Evolutionary conservation across 1,139 yeast species (phyloP).

Genomic region (Yamadazyma diddensiae): DNA sequence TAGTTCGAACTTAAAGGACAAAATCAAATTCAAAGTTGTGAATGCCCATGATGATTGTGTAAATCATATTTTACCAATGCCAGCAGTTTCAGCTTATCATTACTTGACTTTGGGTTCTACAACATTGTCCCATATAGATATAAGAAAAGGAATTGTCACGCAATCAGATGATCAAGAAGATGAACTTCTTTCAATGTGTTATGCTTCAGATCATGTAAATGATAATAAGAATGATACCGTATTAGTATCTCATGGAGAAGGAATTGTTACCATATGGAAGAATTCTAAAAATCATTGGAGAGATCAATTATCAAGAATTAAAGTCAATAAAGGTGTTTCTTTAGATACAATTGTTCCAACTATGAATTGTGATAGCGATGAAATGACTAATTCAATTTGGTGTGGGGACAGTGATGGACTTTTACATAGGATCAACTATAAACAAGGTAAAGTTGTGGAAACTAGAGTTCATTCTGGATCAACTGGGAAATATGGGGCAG

Average conservation of each 20-base stretch:
- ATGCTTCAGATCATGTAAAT: conserved; percentile 45
- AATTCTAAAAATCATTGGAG: conserved; percentile 60
- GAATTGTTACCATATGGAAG: conserved; percentile 90
- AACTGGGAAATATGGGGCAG: conserved; percentile 38
- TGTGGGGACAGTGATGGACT: conserved; percentile 88
- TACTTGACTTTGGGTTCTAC: conserved; percentile 82
- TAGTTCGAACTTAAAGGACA: conserved; percentile 40
- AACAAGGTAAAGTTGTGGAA: conserved; percentile 62
- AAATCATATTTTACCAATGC: conserved; percentile 67
- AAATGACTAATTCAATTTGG: conserved; percentile 57
- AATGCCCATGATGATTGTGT: conserved; percentile 73
- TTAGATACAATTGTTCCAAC: conserved; percentile 77
- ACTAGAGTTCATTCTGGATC: conserved; percentile 60
- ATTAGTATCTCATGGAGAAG: conserved; percentile 83
- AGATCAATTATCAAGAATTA: conserved; percentile 82
- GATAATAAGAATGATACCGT: conserved; percentile 61
- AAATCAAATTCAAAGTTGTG: conserved; percentile 40
- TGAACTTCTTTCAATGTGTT: conserved; percentile 75
- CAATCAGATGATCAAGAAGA: conserved; percentile 91
- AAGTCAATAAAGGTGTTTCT: conserved; percentile 67
- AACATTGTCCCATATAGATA: conserved; percentile 74
- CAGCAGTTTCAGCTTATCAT: conserved; percentile 73
- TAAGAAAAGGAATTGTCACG: conserved; percentile 62
- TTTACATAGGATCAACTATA: conserved; percentile 64
- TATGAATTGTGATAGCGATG: conserved; percentile 61